Conservation (phyloP, 208 protist species). For the Ichthyophonus hoferi region DNA sequence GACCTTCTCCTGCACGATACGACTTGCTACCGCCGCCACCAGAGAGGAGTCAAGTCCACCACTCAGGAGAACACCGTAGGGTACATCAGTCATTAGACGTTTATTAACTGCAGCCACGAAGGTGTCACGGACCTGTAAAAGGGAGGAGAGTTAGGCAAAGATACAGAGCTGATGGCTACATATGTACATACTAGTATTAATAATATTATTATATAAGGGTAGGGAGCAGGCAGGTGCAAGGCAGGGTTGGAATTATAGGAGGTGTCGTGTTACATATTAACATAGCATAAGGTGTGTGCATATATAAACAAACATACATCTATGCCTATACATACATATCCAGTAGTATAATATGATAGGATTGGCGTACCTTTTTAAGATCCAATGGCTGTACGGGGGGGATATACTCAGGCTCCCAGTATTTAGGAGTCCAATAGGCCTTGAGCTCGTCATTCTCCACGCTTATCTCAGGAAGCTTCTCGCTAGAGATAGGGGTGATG, state of each 20-base stretch:
- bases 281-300: too few species aligned
- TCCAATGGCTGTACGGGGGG: background rate
- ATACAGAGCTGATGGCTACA: background rate
- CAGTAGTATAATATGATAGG: too few species aligned
- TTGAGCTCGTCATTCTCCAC: constrained; percentile 38
- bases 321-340: too few species aligned
- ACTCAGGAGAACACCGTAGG: constrained; percentile 75
- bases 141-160: too few species aligned
- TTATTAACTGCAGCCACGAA: constrained; percentile 53
- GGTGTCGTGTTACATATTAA: too few species aligned
- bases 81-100: constrained; percentile 64
- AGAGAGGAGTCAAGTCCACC: constrained; percentile 72
- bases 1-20: constrained; percentile 38
- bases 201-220: too few species aligned
- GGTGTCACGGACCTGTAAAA: constrained; percentile 1
- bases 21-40: constrained; percentile 62
- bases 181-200: too few species aligned
- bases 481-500: too few species aligned
- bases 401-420: constrained; percentile 45
- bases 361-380: background rate
- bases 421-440: constrained; percentile 51
- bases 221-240: too few species aligned
- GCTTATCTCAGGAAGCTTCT: too few species aligned
- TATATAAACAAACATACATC: too few species aligned
- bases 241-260: too few species aligned